Conservation (phyloP, 768 basidiomycete species). For the Coprinellus micaceus region DNA sequence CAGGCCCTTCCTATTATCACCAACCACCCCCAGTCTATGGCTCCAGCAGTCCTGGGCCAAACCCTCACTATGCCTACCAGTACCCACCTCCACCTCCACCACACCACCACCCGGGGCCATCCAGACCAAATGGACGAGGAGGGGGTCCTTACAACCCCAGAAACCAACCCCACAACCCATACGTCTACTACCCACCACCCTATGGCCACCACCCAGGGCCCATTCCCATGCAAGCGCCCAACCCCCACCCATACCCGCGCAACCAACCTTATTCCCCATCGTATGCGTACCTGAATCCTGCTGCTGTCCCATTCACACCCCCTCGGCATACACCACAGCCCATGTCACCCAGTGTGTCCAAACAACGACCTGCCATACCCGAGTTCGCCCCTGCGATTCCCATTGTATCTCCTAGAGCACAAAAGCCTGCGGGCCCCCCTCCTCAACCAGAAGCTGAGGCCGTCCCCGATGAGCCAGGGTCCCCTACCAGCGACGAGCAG, state of each 20-base stretch:
- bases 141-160: constrained; percentile 29
- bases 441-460: neutral
- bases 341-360: constrained; percentile 1
- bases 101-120: constrained; percentile 30
- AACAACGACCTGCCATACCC: neutral
- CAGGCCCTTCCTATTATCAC: constrained; percentile 21
- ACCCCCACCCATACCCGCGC: constrained; percentile 26
- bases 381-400: neutral
- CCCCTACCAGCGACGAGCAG: constrained; percentile 12
- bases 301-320: constrained; percentile 30
- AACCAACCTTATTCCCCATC: constrained; percentile 30
- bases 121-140: constrained; percentile 32
- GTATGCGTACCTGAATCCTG: constrained; percentile 36
- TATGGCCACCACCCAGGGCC: constrained; percentile 20
- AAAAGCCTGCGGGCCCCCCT: neutral
- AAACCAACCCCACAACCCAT: constrained; percentile 19
- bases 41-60: constrained; percentile 31
- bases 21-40: constrained; percentile 31
- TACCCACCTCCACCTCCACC: constrained; percentile 27
- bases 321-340: constrained; percentile 38
- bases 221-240: constrained; percentile 19
- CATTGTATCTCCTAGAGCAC: neutral
- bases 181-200: constrained; percentile 33
- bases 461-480: constrained; percentile 9
- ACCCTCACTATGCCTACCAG: constrained; percentile 34